Base-by-base conservation (phyloP, 164 flowering plant species). In the Berberis thunbergii region DNA sequence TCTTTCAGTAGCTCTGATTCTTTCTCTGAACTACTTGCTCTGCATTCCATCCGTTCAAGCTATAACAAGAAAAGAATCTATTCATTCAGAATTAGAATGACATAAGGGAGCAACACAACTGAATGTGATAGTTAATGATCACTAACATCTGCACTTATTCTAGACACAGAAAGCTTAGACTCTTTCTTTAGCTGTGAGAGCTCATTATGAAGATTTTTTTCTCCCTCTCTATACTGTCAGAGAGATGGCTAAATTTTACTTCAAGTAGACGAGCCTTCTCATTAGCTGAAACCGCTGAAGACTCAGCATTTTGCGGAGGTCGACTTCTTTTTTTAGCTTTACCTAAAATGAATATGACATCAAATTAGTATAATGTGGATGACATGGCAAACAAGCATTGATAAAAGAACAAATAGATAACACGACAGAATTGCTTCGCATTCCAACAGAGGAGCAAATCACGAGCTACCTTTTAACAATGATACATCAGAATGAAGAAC, bases 41-140 rank as follows among this genome's bases (percentile, higher is more conserved):
- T 85, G 73, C 77, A 86, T 73, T 82, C 86, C 87, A 83, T 79
- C 63, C 68, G 76, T 71, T 89, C 93, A 70, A 86, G 85, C 98
- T 92, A 75, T 69, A 76, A 63, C 26, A 49, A 60, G 48, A 48
- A 54, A 67, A 59, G 63, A 63, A 9, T 43, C 10, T 52, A 54
- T 7, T 52, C 8, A 39, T 57, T 7, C 54, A 52, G n/a, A 40
- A 57, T 10, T 57, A 2, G 10, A 57, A 57, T 57, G 1, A 40
- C 40, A 3, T 41, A 12, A 9, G 7, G 7, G 43, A 2, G 2
- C 45, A 64, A 5, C 40, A n/a, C n/a, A 49, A 60, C 7, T 56
- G n/a, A 60, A 44, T 80, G 67, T 72, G 74, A 68, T 6, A 56
- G 3, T 38, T 1, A 13, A 2, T 7, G 57, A 41, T 45, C 56